Evolutionary conservation across 1,284 basidiomycete genomes (phyloP).

Genomic region (Ceratobasidium sp.): DNA sequence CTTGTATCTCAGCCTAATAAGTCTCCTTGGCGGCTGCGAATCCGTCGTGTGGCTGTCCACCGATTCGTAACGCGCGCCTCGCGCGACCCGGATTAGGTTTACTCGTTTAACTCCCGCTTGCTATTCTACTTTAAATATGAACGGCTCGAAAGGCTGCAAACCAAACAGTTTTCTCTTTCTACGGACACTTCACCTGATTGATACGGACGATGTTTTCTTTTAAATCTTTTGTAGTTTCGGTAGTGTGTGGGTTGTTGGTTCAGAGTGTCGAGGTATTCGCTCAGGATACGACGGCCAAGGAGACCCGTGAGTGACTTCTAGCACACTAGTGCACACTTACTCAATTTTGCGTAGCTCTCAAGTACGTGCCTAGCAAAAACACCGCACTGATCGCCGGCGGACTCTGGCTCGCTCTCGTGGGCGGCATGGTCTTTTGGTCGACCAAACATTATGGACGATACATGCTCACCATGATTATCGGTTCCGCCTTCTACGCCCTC

Average conservation of each 20-base stretch:
- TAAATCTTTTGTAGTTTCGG: neutral
- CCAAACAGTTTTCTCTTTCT: neutral
- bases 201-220: neutral
- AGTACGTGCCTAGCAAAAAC: slow-evolving; percentile 14
- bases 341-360: slow-evolving; percentile 1
- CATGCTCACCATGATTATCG: slow-evolving; percentile 14
- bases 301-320: neutral
- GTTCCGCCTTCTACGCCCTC: slow-evolving; percentile 1
- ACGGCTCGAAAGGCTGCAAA: neutral
- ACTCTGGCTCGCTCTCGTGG: neutral
- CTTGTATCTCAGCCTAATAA: too few species aligned
- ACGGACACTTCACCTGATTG: neutral
- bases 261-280: neutral
- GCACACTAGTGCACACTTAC: neutral
- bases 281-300: neutral
- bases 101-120: too few species aligned
- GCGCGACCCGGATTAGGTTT: neutral
- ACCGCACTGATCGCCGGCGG: slow-evolving; percentile 8
- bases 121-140: neutral
- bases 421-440: neutral
- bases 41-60: neutral
- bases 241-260: neutral
- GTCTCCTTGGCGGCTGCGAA: neutral
- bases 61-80: neutral
- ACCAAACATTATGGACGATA: slow-evolving; percentile 5